Evolutionary conservation across 2,329 filamentous ascomycete species (phyloP).

Genomic region (Canariomyces notabilis): DNA sequence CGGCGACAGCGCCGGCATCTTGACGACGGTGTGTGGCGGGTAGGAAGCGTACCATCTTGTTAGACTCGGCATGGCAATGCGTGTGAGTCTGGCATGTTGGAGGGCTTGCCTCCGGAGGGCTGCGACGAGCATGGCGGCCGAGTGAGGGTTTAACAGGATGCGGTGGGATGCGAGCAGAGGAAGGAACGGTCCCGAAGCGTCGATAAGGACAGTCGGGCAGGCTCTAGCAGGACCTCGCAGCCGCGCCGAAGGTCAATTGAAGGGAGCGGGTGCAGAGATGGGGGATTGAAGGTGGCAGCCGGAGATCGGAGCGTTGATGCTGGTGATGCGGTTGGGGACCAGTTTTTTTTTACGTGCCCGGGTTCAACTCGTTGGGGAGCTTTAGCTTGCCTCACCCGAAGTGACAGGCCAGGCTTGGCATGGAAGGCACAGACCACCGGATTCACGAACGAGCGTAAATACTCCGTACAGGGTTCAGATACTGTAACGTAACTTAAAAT

Average conservation of each 20-base stretch:
- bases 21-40: constrained; percentile 90
- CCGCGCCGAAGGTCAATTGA: constrained; percentile 19
- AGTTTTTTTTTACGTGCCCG: constrained; percentile 26
- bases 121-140: constrained; percentile 54
- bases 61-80: constrained; percentile 48
- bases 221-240: constrained; percentile 2
- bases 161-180: constrained; percentile 20
- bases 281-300: constrained; percentile 13
- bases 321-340: constrained; percentile 23
- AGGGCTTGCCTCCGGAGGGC: constrained; percentile 59
- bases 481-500: too few species aligned
- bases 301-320: constrained; percentile 21
- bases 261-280: constrained; percentile 10
- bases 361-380: constrained; percentile 27
- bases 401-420: constrained; percentile 14
- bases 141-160: constrained; percentile 14
- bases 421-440: constrained; percentile 11
- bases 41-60: constrained; percentile 73
- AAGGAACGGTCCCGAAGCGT: constrained; percentile 19
- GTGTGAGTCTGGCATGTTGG: constrained; percentile 46
- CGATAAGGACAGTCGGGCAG: constrained; percentile 5
- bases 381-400: constrained; percentile 25
- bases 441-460: too few species aligned
- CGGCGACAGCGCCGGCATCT: constrained; percentile 95
- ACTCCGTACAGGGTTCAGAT: too few species aligned